phyloP scores from a whole-genome alignment of 2,329 filamentous ascomycete genomes.

The Huntiella omanensis region DNA sequence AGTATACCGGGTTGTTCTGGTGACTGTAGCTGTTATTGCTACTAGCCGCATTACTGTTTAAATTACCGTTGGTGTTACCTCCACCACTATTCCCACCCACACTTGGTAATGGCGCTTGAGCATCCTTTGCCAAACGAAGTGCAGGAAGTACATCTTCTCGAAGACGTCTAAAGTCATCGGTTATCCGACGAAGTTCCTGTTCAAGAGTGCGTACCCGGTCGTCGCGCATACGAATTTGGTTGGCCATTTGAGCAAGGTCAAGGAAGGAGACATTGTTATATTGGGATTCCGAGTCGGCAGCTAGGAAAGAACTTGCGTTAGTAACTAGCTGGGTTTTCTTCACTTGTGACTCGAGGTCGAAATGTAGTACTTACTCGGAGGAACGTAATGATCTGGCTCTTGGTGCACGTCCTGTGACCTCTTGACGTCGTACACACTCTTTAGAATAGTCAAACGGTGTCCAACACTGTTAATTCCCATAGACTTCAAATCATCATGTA shows the following conservation, averaged over 20 bases:
- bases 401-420: constrained; percentile 80
- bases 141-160: constrained; percentile 84
- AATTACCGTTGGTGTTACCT: neutral
- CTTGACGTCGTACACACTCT: constrained; percentile 92
- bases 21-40: neutral
- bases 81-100: constrained; percentile 13
- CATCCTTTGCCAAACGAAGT: constrained; percentile 78
- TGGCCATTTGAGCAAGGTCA: constrained; percentile 78
- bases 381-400: constrained; percentile 85
- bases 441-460: constrained; percentile 84
- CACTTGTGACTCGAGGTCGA: neutral
- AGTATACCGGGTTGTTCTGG: constrained; percentile 8
- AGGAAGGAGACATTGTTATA: constrained; percentile 79
- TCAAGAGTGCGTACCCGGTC: constrained; percentile 75
- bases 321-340: neutral
- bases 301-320: constrained; percentile 25
- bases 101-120: constrained; percentile 62
- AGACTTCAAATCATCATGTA: constrained; percentile 85
- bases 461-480: constrained; percentile 88
- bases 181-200: constrained; percentile 62
- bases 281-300: constrained; percentile 72
- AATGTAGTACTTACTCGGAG: constrained; percentile 49
- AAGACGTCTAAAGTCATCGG: constrained; percentile 73
- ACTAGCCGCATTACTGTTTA: neutral
- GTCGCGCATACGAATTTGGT: constrained; percentile 75